These are phyloP conservation scores for Exophiala bonariae DNA, from an alignment of 2,329 filamentous ascomycete species.

Conservation along the genomic window DNA sequence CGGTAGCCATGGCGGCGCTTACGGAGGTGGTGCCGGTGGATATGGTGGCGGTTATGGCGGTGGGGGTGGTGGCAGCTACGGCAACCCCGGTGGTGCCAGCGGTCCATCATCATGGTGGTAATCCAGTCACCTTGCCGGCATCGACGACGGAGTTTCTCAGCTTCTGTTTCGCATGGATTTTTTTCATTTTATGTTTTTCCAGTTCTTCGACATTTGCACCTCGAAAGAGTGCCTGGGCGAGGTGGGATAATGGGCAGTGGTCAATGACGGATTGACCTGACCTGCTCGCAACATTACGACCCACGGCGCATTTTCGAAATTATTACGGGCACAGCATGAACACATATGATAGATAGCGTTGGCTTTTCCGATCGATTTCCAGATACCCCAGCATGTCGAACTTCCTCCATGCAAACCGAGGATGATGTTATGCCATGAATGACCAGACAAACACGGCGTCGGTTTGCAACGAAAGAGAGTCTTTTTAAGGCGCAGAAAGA, in stretches of 20 bases:
- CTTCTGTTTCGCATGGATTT: constrained; percentile 35
- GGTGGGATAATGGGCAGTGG: constrained; percentile 28
- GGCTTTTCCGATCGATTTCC: constrained; percentile 47
- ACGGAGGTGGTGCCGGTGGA: constrained; percentile 34
- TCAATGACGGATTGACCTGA: constrained; percentile 17
- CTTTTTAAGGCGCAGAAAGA: constrained; percentile 13
- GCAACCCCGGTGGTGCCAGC: constrained; percentile 50
- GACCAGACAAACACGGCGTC: constrained; percentile 22
- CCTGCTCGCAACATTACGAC: constrained; percentile 17
- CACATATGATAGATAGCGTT: constrained; percentile 56
- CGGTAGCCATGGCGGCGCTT: constrained; percentile 34
- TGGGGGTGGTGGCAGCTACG: constrained; percentile 43
- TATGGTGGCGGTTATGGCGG: constrained; percentile 38
- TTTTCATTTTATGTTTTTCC: constrained; percentile 35
- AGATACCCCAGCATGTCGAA: constrained; percentile 50
- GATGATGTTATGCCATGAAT: constrained; percentile 27
- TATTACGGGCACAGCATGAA: constrained; percentile 41
- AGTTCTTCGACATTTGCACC: constrained; percentile 26
- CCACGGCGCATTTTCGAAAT: constrained; percentile 28
- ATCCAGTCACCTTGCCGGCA: constrained; percentile 35
- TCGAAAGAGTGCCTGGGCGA: constrained; percentile 40
- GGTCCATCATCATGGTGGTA: constrained; percentile 56
- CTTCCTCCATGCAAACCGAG: constrained; percentile 30
- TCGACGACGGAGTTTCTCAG: constrained; percentile 37
- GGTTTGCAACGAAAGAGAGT: constrained; percentile 26